Conservation (phyloP, 2,329 filamentous ascomycete species). For the Aspergillus arachidicola region DNA sequence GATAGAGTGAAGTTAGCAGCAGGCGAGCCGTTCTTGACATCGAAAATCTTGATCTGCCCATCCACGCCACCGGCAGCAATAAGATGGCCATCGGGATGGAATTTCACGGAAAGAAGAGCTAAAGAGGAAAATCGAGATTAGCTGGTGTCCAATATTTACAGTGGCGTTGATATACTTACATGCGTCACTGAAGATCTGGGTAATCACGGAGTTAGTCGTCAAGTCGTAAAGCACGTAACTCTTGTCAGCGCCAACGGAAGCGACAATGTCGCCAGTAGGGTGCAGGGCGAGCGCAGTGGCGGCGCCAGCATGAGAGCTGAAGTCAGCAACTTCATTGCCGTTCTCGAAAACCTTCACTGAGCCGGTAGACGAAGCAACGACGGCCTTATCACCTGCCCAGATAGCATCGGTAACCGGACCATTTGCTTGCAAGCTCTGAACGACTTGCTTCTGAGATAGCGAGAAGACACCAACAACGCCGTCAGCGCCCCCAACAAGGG, state of each 20-base stretch:
- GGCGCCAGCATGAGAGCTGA: slow-evolving; percentile 81
- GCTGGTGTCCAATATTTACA: slow-evolving; percentile 7
- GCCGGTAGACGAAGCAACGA: slow-evolving; percentile 75
- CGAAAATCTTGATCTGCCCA: slow-evolving; percentile 85
- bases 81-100: slow-evolving; percentile 96
- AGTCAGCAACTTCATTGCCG: slow-evolving; percentile 67
- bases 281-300: slow-evolving; percentile 78
- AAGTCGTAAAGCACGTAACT: slow-evolving; percentile 90
- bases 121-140: slow-evolving; percentile 24
- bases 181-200: slow-evolving; percentile 77
- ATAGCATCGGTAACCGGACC: slow-evolving; percentile 68
- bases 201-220: slow-evolving; percentile 65
- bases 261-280: slow-evolving; percentile 78
- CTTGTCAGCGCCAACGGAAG: slow-evolving; percentile 88
- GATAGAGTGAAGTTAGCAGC: slow-evolving; percentile 71
- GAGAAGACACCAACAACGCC: slow-evolving; percentile 79
- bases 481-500: slow-evolving; percentile 73
- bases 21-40: slow-evolving; percentile 76
- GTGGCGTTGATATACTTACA: slow-evolving; percentile 56
- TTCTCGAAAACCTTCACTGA: slow-evolving; percentile 77
- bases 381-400: slow-evolving; percentile 64
- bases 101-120: slow-evolving; percentile 77
- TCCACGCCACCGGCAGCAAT: slow-evolving; percentile 80
- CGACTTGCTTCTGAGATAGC: slow-evolving; percentile 72
- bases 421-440: slow-evolving; percentile 65